Base-by-base conservation (phyloP, 2,329 filamentous ascomycete genomes). In the Diplodia intermedia region DNA sequence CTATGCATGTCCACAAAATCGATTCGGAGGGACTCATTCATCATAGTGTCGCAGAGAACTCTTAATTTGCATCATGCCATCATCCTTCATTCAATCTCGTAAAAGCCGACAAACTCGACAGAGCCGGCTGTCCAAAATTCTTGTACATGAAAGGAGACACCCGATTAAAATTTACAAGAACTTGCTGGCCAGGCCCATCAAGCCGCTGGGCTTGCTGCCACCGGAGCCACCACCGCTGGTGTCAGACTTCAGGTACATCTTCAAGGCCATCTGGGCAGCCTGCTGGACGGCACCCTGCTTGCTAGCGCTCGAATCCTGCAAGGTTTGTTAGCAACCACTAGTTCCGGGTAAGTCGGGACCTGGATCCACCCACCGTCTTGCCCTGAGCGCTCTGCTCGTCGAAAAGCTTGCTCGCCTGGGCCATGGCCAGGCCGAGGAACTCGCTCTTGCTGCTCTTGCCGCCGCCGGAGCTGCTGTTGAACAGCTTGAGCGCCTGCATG, bases 221-320 rank as follows among this genome's bases (percentile, higher is more conserved):
- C 83, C 81, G 23, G 85, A 86, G 14, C 75, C 73, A 36, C 80
- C 31, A 38, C 80, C 31, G 31, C 31, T 80, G 76, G 79, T 79
- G 77, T 93, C 86, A 73, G 86, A 88, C 86, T 97, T 94, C 83
- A 96, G 82, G 79, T 94, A 97, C 88, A 97, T 91, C 86, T 97
- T 93, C 73, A 97, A 79, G 2, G 93, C 94, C 86, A 92, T 90
- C 84, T 97, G 90, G 1, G 89, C 93, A 3, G 94, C 94, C 78
- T 89, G 84, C 76, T 91, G 88, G 56, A 97, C 83, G 61, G 89
- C 92, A 57, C 88, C 89, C 80, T 97, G 88, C 86, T 97, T 97
- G 80, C 87, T 91, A 5, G 90, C 86, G 31, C 85, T 84, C 29
- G 84, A 73, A 31, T 75, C 69, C 77, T 80, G 54, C 33, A 15